Percentiles rank a stretch among this genome's conserved stretches.
Conservation (phyloP, 352 stramenopile species). For the Aphanomyces invadans region DNA sequence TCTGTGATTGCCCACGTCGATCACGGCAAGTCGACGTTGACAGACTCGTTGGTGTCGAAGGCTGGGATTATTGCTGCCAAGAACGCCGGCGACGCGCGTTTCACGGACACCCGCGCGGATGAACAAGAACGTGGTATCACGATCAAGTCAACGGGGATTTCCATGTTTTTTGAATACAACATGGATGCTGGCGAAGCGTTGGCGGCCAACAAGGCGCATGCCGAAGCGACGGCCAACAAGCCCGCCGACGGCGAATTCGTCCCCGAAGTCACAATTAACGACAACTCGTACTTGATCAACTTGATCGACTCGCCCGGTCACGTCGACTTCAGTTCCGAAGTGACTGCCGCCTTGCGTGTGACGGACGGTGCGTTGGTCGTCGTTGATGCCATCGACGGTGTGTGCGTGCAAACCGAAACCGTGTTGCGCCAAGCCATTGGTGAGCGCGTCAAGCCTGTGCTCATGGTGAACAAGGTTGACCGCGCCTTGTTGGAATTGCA, state of each 20-base stretch:
- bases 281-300: conserved; percentile 99
- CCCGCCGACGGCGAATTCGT: conserved; percentile 17
- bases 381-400: conserved; percentile 98
- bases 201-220: conserved; percentile 50
- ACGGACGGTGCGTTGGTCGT: conserved; percentile 99
- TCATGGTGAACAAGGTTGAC: conserved; percentile 99
- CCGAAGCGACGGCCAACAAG: conserved; percentile 30
- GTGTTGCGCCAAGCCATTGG: conserved; percentile 97
- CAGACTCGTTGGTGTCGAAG: conserved; percentile 98
- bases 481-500: conserved; percentile 97
- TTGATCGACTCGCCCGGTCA: conserved; percentile 99
- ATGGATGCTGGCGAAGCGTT: conserved; percentile 90
- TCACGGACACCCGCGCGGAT: conserved; percentile 99
- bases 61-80: conserved; percentile 99
- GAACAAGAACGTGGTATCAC: conserved; percentile 99
- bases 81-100: conserved; percentile 96
- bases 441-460: conserved; percentile 96
- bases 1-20: conserved; percentile 99
- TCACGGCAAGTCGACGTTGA: conserved; percentile 99
- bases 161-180: conserved; percentile 99
- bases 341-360: conserved; percentile 98
- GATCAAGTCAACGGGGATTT: conserved; percentile 99
- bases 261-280: conserved; percentile 85
- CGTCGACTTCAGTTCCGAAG: conserved; percentile 99
- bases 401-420: conserved; percentile 99